Evolutionary conservation across 371 early-diverging fungal species (phyloP).

Genomic region (Lichtheimia corymbifera): DNA sequence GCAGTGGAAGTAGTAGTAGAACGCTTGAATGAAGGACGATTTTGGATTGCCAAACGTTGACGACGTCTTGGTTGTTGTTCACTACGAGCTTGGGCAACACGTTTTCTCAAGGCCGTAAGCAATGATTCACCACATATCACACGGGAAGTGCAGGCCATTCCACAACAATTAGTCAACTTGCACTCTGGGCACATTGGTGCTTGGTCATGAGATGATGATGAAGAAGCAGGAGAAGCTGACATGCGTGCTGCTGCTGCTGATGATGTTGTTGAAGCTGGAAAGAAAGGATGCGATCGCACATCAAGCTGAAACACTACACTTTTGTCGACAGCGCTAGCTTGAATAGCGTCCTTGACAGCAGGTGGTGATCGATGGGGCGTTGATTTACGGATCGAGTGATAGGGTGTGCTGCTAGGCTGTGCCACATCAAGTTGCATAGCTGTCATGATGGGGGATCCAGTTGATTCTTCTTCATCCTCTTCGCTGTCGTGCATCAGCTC

Average conservation of each 20-base stretch:
- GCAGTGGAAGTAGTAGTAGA: not conserved
- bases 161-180: slow-evolving; percentile 11
- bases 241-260: slow-evolving; percentile 5
- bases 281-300: slow-evolving; percentile 21
- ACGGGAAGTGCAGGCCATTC: slow-evolving; percentile 28
- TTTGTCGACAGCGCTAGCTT: slow-evolving; percentile 29
- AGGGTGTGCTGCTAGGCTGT: not conserved
- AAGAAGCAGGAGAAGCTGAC: not conserved
- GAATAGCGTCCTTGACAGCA: slow-evolving; percentile 29
- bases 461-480: slow-evolving; percentile 36
- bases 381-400: slow-evolving; percentile 24
- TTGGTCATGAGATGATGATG: slow-evolving; percentile 6
- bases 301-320: slow-evolving; percentile 45
- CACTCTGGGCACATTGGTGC: slow-evolving; percentile 8
- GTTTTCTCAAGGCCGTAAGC: slow-evolving; percentile 31
- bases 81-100: slow-evolving; percentile 28
- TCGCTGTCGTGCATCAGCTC: slow-evolving; percentile 41
- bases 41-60: slow-evolving; percentile 20
- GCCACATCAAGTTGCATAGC: slow-evolving; percentile 3
- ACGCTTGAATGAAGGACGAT: slow-evolving; percentile 7
- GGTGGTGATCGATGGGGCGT: slow-evolving; percentile 42
- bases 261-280: slow-evolving; percentile 12
- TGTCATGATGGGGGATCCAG: slow-evolving; percentile 10
- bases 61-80: slow-evolving; percentile 10
- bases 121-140: slow-evolving; percentile 41